Conservation (phyloP, 768 basidiomycete genomes). For the Tremella yokohamensis region DNA sequence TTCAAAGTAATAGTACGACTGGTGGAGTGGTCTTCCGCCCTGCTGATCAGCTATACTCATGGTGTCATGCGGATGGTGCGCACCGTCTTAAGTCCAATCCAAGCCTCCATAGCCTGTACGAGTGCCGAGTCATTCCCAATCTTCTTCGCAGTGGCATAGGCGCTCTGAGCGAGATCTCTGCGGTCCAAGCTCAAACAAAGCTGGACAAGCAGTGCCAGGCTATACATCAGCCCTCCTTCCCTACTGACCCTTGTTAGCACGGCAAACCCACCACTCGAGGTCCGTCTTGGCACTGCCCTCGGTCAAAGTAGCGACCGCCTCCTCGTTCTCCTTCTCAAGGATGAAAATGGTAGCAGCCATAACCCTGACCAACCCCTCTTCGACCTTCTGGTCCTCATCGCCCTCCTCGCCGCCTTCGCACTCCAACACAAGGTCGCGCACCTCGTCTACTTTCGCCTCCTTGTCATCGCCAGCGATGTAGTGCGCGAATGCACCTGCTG, state of each 20-base stretch:
- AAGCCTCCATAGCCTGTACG: slow-evolving; percentile 83
- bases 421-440: slow-evolving; percentile 81
- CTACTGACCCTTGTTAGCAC: neutral
- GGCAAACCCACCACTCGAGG: slow-evolving; percentile 74
- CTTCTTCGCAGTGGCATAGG: slow-evolving; percentile 74
- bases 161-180: slow-evolving; percentile 77
- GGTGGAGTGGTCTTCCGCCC: slow-evolving; percentile 48
- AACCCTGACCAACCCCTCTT: slow-evolving; percentile 71
- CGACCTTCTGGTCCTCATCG: slow-evolving; percentile 60
- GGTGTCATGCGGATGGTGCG: slow-evolving; percentile 13
- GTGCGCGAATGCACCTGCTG: slow-evolving; percentile 69
- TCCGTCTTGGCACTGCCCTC: slow-evolving; percentile 65
- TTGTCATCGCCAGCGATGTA: slow-evolving; percentile 57
- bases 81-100: slow-evolving; percentile 52
- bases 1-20: slow-evolving; percentile 52
- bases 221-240: slow-evolving; percentile 44
- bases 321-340: slow-evolving; percentile 78
- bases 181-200: slow-evolving; percentile 88
- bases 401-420: slow-evolving; percentile 68
- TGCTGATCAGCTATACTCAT: slow-evolving; percentile 3
- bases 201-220: slow-evolving; percentile 76
- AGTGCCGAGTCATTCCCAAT: slow-evolving; percentile 88
- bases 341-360: slow-evolving; percentile 84
- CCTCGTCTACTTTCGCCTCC: slow-evolving; percentile 64
- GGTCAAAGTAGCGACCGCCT: slow-evolving; percentile 83